A percentile compares a stretch with the other conserved stretches of the same genome.
phyloP scores from a whole-genome alignment of 2,329 filamentous ascomycete genomes.

The Didymella keratinophila region DNA sequence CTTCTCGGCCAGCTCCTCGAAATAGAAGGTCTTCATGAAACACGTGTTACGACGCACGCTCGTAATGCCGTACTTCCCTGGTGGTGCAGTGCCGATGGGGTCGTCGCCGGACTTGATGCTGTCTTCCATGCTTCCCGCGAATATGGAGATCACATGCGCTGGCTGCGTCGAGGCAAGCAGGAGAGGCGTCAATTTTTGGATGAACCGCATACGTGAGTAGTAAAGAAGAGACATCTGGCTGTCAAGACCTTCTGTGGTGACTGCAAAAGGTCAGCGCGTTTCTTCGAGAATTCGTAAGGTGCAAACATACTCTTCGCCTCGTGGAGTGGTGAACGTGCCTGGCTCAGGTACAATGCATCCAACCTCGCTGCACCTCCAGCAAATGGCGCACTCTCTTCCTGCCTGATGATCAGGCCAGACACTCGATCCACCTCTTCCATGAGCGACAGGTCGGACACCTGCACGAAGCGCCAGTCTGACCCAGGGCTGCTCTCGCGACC shows the following conservation, averaged over 20 bases:
- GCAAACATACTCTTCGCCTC: slow-evolving; percentile 60
- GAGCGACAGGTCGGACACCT: slow-evolving; percentile 41
- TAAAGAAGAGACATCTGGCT: slow-evolving; percentile 44
- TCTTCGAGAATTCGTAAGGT: background rate
- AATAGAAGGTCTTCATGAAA: slow-evolving; percentile 46
- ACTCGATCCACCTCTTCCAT: slow-evolving; percentile 48
- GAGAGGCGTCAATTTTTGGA: slow-evolving; percentile 48
- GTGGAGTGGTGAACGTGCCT: slow-evolving; percentile 36
- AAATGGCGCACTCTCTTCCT: slow-evolving; percentile 35
- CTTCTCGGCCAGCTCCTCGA: slow-evolving; percentile 36
- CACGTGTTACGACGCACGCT: slow-evolving; percentile 39
- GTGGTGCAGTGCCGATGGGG: slow-evolving; percentile 38
- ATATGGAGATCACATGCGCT: slow-evolving; percentile 48
- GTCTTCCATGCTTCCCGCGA: slow-evolving; percentile 42
- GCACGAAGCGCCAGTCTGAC: slow-evolving; percentile 48
- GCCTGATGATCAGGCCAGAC: slow-evolving; percentile 35
- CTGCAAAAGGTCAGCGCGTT: slow-evolving; percentile 35
- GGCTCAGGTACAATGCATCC: slow-evolving; percentile 47
- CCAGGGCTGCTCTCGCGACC: slow-evolving; percentile 38
- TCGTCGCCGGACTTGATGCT: slow-evolving; percentile 33
- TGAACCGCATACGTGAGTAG: slow-evolving; percentile 52
- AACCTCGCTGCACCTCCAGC: slow-evolving; percentile 36
- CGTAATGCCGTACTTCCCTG: slow-evolving; percentile 35
- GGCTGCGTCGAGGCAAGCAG: slow-evolving; percentile 30
- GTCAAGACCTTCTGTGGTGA: slow-evolving; percentile 48